Evolutionary conservation across 1,284 basidiomycete genomes (phyloP).

Genomic region (Ganoderma resinaceum): DNA sequence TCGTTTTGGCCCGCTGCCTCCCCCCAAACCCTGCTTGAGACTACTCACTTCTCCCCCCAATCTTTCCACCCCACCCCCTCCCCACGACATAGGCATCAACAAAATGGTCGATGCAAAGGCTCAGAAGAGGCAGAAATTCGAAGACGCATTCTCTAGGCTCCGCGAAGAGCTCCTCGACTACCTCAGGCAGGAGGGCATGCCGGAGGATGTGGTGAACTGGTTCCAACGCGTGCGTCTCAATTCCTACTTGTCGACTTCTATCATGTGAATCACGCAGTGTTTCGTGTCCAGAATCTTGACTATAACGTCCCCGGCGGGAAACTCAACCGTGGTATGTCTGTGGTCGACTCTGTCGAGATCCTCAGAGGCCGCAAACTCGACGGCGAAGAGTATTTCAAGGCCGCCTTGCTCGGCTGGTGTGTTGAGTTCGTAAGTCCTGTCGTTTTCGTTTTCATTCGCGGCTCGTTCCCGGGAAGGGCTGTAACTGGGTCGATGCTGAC

Average conservation of each 20-base stretch:
- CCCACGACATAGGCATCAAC: background rate
- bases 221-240: conserved; percentile 66
- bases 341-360: conserved; percentile 94
- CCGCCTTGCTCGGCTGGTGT: conserved; percentile 95
- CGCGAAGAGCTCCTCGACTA: conserved; percentile 69
- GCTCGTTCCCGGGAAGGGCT: too few relatives aligned
- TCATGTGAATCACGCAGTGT: background rate
- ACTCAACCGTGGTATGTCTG: conserved; percentile 94
- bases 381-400: conserved; percentile 89
- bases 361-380: conserved; percentile 72
- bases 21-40: background rate
- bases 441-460: too few relatives aligned
- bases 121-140: conserved; percentile 58
- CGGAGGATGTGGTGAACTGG: conserved; percentile 83
- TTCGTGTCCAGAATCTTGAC: conserved; percentile 80
- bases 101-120: conserved; percentile 44
- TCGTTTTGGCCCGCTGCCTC: background rate
- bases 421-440: conserved; percentile 83
- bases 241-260: background rate
- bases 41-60: background rate
- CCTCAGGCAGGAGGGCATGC: conserved; percentile 76
- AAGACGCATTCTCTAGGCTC: conserved; percentile 56
- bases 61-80: too few relatives aligned
- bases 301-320: conserved; percentile 98
- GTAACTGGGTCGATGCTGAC: conserved; percentile 3